phyloP scores from a whole-genome alignment of 768 basidiomycete species.

The Filobasidium wieringae region DNA sequence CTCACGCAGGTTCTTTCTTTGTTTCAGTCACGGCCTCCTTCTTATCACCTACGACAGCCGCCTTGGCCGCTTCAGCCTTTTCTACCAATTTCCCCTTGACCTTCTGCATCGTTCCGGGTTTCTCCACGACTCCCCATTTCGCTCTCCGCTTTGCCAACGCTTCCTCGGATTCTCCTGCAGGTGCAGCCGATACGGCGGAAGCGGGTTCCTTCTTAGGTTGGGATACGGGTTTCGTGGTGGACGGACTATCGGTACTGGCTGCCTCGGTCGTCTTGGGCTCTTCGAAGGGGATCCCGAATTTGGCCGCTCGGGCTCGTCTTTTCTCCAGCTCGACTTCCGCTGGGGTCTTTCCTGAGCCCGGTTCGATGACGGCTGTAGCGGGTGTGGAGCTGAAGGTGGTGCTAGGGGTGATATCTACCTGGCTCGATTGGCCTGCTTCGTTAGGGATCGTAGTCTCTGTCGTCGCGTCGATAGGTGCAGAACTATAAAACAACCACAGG shows the following conservation, averaged over 20 bases:
- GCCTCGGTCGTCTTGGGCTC: background rate
- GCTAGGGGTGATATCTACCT: background rate
- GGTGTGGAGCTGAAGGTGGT: background rate
- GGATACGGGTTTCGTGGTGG: background rate
- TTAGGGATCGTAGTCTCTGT: background rate
- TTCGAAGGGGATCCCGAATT: constrained; percentile 6
- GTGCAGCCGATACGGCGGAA: background rate
- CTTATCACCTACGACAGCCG: background rate
- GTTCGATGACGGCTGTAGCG: background rate
- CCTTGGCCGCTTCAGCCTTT: background rate
- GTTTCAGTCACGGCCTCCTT: background rate
- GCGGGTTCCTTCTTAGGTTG: background rate
- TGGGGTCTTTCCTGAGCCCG: background rate
- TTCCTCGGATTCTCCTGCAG: background rate
- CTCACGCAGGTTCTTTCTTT: background rate
- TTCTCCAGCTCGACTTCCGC: constrained; percentile 1
- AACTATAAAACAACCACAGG: background rate
- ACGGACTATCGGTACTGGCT: background rate
- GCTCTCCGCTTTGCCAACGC: constrained; percentile 2
- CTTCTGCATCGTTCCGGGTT: background rate
- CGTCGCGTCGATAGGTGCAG: background rate
- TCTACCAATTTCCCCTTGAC: background rate
- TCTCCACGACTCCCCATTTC: constrained; percentile 1
- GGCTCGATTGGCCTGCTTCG: background rate
- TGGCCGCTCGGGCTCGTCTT: constrained; percentile 11